Evolutionary conservation across 2,329 filamentous ascomycete genomes (phyloP).

Genomic region (Karstenula rhodostoma): DNA sequence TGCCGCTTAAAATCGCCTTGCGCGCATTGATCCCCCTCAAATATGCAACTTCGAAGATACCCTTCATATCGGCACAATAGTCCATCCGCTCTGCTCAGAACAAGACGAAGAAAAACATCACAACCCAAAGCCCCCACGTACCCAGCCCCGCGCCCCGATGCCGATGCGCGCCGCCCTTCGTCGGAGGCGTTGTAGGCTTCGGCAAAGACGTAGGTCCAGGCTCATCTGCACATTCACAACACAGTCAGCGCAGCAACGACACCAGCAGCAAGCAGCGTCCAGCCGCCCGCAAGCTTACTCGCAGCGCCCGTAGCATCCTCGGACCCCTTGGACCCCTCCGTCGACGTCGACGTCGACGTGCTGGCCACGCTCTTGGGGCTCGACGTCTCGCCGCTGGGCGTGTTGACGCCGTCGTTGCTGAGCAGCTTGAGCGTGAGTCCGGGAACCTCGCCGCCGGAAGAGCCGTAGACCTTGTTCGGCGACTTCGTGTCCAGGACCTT

Average conservation of each 20-base stretch:
- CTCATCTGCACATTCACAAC: slow-evolving; percentile 5
- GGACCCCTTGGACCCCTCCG: background rate
- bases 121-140: background rate
- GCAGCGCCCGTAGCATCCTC: slow-evolving; percentile 1
- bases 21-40: background rate
- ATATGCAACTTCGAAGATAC: background rate
- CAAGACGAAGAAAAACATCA: background rate
- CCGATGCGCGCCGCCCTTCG: slow-evolving; percentile 2
- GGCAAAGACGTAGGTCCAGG: background rate
- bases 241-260: slow-evolving; percentile 7
- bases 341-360: background rate
- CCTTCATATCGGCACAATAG: background rate
- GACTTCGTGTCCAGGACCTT: slow-evolving; percentile 65
- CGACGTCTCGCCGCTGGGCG: slow-evolving; percentile 56
- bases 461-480: slow-evolving; percentile 64
- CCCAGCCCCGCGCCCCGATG: background rate
- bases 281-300: slow-evolving; percentile 17
- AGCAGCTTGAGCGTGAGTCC: slow-evolving; percentile 68
- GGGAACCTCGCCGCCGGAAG: slow-evolving; percentile 65
- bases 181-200: slow-evolving; percentile 1
- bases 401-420: slow-evolving; percentile 62
- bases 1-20: no score
- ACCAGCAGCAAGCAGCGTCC: slow-evolving; percentile 6
- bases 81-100: background rate
- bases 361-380: slow-evolving; percentile 21